Evolutionary conservation across 2,329 filamentous ascomycete species (phyloP).

Genomic region (Botrytis sinoallii): DNA sequence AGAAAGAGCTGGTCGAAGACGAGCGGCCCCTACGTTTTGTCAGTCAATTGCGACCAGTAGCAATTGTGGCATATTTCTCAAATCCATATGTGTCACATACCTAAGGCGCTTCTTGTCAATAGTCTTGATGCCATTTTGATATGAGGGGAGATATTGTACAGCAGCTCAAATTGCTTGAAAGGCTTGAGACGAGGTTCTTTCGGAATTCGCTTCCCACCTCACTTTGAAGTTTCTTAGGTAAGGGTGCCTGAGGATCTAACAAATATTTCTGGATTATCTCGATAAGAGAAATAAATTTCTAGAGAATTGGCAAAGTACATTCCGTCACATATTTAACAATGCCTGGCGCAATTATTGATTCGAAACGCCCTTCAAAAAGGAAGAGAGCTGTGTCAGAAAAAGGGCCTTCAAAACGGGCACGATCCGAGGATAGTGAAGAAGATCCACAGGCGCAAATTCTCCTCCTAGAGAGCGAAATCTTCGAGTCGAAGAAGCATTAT

Average conservation of each 20-base stretch:
- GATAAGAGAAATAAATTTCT: constrained; percentile 18
- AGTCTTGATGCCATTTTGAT: constrained; percentile 89
- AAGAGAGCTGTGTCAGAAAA: constrained; percentile 52
- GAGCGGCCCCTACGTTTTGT: constrained; percentile 67
- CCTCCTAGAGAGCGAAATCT: constrained; percentile 73
- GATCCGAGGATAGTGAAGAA: constrained; percentile 44
- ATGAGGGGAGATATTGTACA: constrained; percentile 54
- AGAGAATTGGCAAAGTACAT: not conserved
- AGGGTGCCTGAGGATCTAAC: not conserved
- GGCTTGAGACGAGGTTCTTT: constrained; percentile 30
- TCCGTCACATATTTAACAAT: constrained; percentile 27
- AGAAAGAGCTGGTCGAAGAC: constrained; percentile 79
- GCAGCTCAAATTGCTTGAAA: constrained; percentile 34
- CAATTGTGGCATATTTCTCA: constrained; percentile 26
- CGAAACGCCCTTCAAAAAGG: constrained; percentile 37
- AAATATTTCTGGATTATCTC: constrained; percentile 16
- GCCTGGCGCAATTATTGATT: constrained; percentile 26
- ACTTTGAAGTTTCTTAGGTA: constrained; percentile 14
- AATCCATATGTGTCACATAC: constrained; percentile 57
- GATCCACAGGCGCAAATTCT: constrained; percentile 65
- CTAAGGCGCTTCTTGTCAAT: constrained; percentile 88
- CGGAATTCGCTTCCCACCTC: constrained; percentile 28
- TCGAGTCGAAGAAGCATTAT: constrained; percentile 85
- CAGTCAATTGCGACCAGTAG: constrained; percentile 30
- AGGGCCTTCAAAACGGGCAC: constrained; percentile 45